phyloP scores from a whole-genome alignment of 2,329 filamentous ascomycete species.

The Penicillium sp. region DNA sequence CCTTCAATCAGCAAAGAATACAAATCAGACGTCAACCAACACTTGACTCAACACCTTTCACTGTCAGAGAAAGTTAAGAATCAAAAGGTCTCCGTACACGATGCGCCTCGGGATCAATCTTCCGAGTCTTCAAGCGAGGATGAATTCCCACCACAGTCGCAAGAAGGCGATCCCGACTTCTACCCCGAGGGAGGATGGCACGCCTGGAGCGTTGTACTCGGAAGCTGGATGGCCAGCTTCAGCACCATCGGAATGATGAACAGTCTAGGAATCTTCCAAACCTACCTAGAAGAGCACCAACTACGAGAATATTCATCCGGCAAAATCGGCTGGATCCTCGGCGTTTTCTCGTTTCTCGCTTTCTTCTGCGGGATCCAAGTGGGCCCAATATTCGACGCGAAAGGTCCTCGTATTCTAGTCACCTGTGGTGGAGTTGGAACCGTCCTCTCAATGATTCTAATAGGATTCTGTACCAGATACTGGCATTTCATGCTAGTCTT shows the following conservation, averaged over 20 bases:
- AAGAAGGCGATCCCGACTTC: not conserved
- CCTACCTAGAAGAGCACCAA: constrained; percentile 15
- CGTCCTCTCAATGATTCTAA: not conserved
- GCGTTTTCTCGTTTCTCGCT: constrained; percentile 28
- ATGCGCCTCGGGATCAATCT: not conserved
- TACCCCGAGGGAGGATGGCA: constrained; percentile 23
- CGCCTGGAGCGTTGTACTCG: constrained; percentile 44
- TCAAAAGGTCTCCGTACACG: not conserved
- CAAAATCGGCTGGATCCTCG: constrained; percentile 32
- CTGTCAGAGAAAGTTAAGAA: not conserved
- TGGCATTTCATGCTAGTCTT: constrained; percentile 46
- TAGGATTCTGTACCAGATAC: constrained; percentile 25
- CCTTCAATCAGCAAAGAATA: not conserved
- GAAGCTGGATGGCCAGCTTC: constrained; percentile 35
- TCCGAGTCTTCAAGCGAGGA: too few species aligned
- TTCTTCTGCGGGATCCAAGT: constrained; percentile 23
- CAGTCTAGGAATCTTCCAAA: constrained; percentile 28
- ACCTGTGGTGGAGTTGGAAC: constrained; percentile 17
- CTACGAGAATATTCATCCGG: constrained; percentile 7
- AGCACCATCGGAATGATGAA: constrained; percentile 42
- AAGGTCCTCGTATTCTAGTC: constrained; percentile 18
- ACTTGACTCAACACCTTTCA: not conserved
- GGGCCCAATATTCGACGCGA: constrained; percentile 31
- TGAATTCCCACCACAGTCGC: not conserved
- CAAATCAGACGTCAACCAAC: not conserved